Conservation (phyloP, 129 eudicot genomes). For the Escallonia rubra region DNA sequence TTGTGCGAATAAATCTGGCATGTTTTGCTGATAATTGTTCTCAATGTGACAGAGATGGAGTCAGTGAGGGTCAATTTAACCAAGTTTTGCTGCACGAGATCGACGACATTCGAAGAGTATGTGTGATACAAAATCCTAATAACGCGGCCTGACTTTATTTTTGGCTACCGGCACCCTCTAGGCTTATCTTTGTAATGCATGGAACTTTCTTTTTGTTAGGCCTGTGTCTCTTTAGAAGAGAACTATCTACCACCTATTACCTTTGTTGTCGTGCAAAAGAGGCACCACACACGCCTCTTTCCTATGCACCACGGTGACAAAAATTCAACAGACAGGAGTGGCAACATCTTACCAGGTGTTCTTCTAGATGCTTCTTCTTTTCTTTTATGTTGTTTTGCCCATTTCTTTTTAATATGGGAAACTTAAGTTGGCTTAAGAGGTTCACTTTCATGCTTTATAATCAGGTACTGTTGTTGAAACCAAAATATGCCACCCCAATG, state of each 20-base stretch:
- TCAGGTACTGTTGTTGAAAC: slow-evolving; percentile 77
- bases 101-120: slow-evolving; percentile 42
- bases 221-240: slow-evolving; percentile 55
- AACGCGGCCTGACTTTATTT: no score
- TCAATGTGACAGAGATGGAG: slow-evolving; percentile 43
- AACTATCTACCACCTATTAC: slow-evolving; percentile 57
- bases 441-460: not conserved
- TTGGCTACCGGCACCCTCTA: no score
- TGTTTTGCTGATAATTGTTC: not conserved
- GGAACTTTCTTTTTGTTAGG: slow-evolving; percentile 24
- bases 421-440: not conserved
- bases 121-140: not conserved
- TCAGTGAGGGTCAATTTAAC: slow-evolving; percentile 42
- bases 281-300: slow-evolving; percentile 80
- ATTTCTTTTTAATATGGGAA: not conserved
- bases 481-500: slow-evolving; percentile 64
- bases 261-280: slow-evolving; percentile 73
- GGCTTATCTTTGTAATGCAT: no score
- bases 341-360: slow-evolving; percentile 74
- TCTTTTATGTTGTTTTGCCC: not conserved
- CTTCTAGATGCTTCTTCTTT: not conserved
- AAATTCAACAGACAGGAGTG: slow-evolving; percentile 57
- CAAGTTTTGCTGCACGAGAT: slow-evolving; percentile 39
- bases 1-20: not conserved
- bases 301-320: slow-evolving; percentile 41